Base-by-base conservation (phyloP, 768 basidiomycete species). In the Suillus plorans region DNA sequence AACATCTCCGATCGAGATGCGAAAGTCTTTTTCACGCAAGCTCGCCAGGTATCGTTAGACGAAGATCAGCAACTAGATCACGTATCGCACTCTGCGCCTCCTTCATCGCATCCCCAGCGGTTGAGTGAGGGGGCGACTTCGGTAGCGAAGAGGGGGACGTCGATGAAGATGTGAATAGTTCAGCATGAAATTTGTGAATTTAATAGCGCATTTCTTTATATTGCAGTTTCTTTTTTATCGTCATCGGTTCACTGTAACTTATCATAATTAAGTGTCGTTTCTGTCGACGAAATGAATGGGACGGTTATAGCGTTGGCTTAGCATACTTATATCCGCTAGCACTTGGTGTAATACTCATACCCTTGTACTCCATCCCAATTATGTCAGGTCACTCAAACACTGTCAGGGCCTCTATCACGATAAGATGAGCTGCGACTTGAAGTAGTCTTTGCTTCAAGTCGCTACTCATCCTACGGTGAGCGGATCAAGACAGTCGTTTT, bases 11-110 rank as follows among this genome's bases (percentile, higher is more conserved):
- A 89, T 57, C 87, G 91, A 42, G 88, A 91, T 58, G 94, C 89
- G 25, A 87, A 85, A 70, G 77, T 99, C 9, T 97, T 97, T 80
- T 99, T 98, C 79, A 89, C 94, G 0, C 97, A 98, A 79, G 93
- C 92, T 0, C 84, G 90, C 36, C 82, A 85, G 71, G 69, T 85
- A 39, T 71, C 78, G 0, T 67, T 73, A 31, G 77, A 74, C 3
- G 80, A 76, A 16, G 60, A 70, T 20, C 25, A 44, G 3, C 39
- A 37, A 12, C 66, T 57, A 22, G 76, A 72, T 49, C 76, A 71
- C 37, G 69, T 68, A 2, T 71, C 75, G 25, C 69, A 69, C 34
- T 76, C 75, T 31, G 75, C 69, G 22, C 75, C 75, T 18, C 75
- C 75, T 4, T 64, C 66, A 3, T 74, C 74, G 14, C 69, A 69